Evolutionary conservation across 2,329 filamentous ascomycete genomes (phyloP).

Genomic region (Microsporum canis): DNA sequence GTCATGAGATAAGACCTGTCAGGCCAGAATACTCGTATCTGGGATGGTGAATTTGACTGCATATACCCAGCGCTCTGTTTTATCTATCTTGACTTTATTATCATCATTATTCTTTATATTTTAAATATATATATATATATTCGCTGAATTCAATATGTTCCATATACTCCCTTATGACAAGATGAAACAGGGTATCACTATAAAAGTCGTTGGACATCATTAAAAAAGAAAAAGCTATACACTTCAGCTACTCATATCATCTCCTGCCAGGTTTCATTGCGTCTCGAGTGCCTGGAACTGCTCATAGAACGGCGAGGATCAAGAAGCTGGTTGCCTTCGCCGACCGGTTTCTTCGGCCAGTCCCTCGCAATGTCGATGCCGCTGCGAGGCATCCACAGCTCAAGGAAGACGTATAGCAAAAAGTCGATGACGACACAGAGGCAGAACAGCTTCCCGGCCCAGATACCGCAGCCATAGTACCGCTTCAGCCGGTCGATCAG

Average conservation of each 20-base stretch:
- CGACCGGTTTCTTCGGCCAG: slow-evolving; percentile 67
- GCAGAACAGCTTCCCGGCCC: slow-evolving; percentile 96
- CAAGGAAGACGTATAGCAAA: slow-evolving; percentile 74
- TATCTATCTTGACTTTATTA: not conserved
- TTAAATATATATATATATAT: not conserved
- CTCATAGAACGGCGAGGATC: not conserved
- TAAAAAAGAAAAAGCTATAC: not conserved
- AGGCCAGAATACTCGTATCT: not conserved
- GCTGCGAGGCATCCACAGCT: slow-evolving; percentile 73
- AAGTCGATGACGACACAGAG: slow-evolving; percentile 92
- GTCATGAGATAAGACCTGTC: slow-evolving; percentile 59
- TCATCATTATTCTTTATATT: not conserved
- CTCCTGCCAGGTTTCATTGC: slow-evolving; percentile 1
- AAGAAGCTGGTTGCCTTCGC: not conserved
- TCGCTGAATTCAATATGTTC: not conserved
- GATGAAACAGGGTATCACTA: slow-evolving; percentile 4
- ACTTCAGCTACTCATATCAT: not conserved
- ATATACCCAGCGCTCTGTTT: not conserved
- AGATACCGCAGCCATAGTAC: slow-evolving; percentile 96
- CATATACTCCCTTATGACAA: not conserved
- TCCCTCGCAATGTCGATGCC: slow-evolving; percentile 80
- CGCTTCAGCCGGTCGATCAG: slow-evolving; percentile 89
- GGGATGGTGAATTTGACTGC: not conserved
- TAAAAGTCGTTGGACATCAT: not conserved
- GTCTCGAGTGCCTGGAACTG: not conserved